Percentiles rank a stretch among this genome's conserved stretches.
Evolutionary conservation across 768 basidiomycete species (phyloP).

Genomic region (Asterophora lycoperdoides): DNA sequence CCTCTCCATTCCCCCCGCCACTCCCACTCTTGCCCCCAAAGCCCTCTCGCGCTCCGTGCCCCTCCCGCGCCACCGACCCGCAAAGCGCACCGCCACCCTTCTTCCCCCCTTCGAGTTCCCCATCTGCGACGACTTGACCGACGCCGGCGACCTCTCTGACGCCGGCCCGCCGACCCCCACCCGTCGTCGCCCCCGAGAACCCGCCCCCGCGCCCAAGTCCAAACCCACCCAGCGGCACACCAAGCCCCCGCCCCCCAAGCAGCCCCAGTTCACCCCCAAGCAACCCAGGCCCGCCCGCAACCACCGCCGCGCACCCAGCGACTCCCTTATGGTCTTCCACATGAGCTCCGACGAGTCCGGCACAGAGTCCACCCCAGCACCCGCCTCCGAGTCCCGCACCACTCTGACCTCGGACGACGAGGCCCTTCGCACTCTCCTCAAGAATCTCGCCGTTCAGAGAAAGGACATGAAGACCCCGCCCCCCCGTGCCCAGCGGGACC

Average conservation of each 20-base stretch:
- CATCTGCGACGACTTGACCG: slow-evolving; percentile 69
- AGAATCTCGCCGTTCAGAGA: slow-evolving; percentile 5
- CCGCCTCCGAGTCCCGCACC: slow-evolving; percentile 18
- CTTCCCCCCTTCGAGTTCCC: slow-evolving; percentile 43
- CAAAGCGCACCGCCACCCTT: slow-evolving; percentile 20
- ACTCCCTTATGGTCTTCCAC: slow-evolving; percentile 56
- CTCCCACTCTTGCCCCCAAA: slow-evolving; percentile 16
- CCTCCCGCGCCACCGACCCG: slow-evolving; percentile 31
- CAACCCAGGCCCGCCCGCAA: slow-evolving; percentile 24
- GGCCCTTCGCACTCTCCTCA: slow-evolving; percentile 24
- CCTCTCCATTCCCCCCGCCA: slow-evolving; percentile 11
- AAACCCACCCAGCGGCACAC: slow-evolving; percentile 35
- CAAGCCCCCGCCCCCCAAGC: slow-evolving; percentile 40
- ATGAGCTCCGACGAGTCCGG: slow-evolving; percentile 64
- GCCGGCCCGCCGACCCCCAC: slow-evolving; percentile 43
- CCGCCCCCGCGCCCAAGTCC: too few relatives aligned
- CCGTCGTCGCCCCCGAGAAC: slow-evolving; percentile 30
- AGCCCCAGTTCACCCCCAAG: slow-evolving; percentile 4
- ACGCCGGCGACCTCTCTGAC: slow-evolving; percentile 35
- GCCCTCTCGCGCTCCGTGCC: slow-evolving; percentile 51
- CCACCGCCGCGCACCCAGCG: slow-evolving; percentile 63
- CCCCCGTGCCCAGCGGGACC: slow-evolving; percentile 17
- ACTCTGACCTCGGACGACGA: too few relatives aligned
- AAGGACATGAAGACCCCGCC: slow-evolving; percentile 6
- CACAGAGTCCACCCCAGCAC: slow-evolving; percentile 12